Base-by-base conservation (phyloP, 257 asterid genomes). In the Solanum pinnatisectum region DNA sequence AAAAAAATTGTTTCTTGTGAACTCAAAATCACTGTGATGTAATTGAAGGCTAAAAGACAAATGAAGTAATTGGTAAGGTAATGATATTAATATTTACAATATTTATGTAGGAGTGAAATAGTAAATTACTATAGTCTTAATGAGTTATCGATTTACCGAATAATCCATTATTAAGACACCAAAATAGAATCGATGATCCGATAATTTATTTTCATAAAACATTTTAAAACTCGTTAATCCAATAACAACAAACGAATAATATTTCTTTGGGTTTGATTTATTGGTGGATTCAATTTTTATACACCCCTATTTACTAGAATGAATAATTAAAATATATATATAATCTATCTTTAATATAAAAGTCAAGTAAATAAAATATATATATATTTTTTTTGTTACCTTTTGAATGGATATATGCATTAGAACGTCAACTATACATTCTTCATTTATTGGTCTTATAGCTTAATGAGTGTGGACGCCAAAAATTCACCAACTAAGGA, bases 81-180 rank as follows among this genome's bases (percentile, higher is more conserved):
- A 1, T 56, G 67, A 56, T 56, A 56, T 56, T 56, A 56, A 20
- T 56, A 20, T 56, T 56, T 56, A 52, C n/a, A 56, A 56, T 56
- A 56, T 56, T 18, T 20, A 20, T 18, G 65, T 56, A 56, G n/a
- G 65, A 18, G 25, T 1, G 65, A 56, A 56, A 56, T 56, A 20
- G 11, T 56, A 56, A 20, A 56, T 56, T 56, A 56, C 1, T 56
- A 56, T 56, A 20, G 25, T 8, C 67, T 20, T 20, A 56, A 1
- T 59, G 67, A 8, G 12, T 59, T 20, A 59, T 59, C 12, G 2
- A 0, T 20, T 7, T 20, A 20, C 0, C 11, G 0, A 59, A 59
- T 59, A 59, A 20, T 59, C 2, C 4, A 59, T 22, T 59, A 20
- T 8, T 7, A 59, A 59, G 12, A 59, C 12, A 20, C 5, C 25